phyloP scores from a whole-genome alignment of 2,329 filamentous ascomycete species.

The Exophiala dermatitidis region DNA sequence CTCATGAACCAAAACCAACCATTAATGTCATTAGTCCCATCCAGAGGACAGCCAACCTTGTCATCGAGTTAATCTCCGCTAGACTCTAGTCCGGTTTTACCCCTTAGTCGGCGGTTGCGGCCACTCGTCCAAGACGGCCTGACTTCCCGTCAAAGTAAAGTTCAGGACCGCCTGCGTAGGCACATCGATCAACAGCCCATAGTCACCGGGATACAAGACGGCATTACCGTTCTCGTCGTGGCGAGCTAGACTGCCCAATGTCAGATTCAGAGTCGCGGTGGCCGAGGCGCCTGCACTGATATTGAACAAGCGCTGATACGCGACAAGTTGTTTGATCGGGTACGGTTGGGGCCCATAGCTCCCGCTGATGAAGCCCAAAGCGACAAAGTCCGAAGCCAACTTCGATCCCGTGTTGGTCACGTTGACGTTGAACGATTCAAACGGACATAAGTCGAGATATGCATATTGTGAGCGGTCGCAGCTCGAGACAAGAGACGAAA shows the following conservation, averaged over 20 bases:
- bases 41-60: no score
- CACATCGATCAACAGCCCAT: constrained; percentile 38
- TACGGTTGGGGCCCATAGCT: constrained; percentile 36
- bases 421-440: constrained; percentile 33
- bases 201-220: constrained; percentile 38
- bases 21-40: no score
- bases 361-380: constrained; percentile 35
- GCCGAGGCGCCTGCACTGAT: constrained; percentile 27
- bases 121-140: constrained; percentile 32
- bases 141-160: constrained; percentile 33
- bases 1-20: no score
- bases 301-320: constrained; percentile 32
- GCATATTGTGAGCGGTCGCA: constrained; percentile 27
- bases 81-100: neutral
- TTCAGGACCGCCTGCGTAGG: constrained; percentile 30
- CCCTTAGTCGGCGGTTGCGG: constrained; percentile 23
- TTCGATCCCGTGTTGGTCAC: constrained; percentile 35
- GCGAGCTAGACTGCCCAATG: constrained; percentile 35
- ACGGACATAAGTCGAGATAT: constrained; percentile 33
- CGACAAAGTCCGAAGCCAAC: constrained; percentile 36
- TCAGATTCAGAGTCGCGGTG: constrained; percentile 33
- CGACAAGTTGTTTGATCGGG: constrained; percentile 40
- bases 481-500: constrained; percentile 31
- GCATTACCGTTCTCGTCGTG: constrained; percentile 35
- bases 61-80: no score